Evolutionary conservation across 495 filamentous ascomycete genomes (phyloP), one percentile per base, ranked within the genome.

Genomic region (Talaromyces stipitatus): DNA sequence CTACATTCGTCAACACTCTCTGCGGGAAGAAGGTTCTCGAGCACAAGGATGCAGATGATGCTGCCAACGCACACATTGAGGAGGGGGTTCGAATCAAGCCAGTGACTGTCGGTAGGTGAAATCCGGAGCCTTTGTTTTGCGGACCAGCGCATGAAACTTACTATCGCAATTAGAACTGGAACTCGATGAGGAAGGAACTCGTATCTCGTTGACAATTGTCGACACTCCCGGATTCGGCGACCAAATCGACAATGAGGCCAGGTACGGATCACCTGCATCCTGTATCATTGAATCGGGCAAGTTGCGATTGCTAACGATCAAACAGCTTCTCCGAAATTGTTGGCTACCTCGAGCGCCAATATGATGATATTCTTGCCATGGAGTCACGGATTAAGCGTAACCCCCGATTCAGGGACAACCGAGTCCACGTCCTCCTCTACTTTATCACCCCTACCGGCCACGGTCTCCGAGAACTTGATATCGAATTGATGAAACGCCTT

Each of bases 371-470:
- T 76, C 82, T 98, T 55, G 94, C 94, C 36, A 92, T 96, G 78
- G 94, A 98, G 77, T 97, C 94, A 63, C 91, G 94, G 80, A 98
- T 98, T 79, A 98, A 98, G 87, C 94, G 94, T 88, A 98, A 98
- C 78, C 95, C 94, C 57, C 85, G 94, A 66, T 98, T 98, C 84
- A 86, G 95, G 67, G 94, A 98, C 75, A 97, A 98, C 76, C 90
- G 94, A 76, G 91, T 98, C 33, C 94, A 98, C 67, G 94, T 90
- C 58, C 84, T 97, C 64, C 85, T 98, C 63, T 98, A 98, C 81
- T 98, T 98, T 78, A 97, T 98, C 78, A 95, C 94, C 61, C 94
- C 94, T 27, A 98, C 94, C 53, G 94, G 92, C 62, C 92, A 97
- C 76, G 92, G 94, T 69, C 90, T 98, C 57, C 95, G 94, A 69